Evolutionary conservation across 75 land plant species (phyloP).

Genomic region (Cryptomeria japonica): DNA sequence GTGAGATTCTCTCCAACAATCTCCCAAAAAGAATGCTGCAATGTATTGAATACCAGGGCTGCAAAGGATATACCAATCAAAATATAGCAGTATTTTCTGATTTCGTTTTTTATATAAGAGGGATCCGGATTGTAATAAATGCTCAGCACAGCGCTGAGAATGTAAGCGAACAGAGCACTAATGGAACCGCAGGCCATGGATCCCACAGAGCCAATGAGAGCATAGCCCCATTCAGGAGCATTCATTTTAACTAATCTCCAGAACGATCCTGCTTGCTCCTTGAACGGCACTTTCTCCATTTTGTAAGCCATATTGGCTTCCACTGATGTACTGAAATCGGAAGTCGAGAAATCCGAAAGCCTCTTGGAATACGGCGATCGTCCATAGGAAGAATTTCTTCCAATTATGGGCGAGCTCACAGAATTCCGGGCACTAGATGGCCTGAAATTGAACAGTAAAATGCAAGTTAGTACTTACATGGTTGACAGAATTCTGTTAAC

Average conservation of each 20-base stretch:
- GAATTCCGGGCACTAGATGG: conserved; percentile 77
- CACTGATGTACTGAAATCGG: conserved; percentile 65
- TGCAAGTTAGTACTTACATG: neutral
- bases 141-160: conserved; percentile 70
- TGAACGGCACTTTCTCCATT: conserved; percentile 61
- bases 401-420: conserved; percentile 74
- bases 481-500: neutral
- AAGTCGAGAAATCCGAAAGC: conserved; percentile 71
- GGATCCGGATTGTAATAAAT: conserved; percentile 64
- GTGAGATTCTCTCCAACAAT: conserved; percentile 85
- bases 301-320: conserved; percentile 36
- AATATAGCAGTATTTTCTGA: conserved; percentile 71
- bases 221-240: conserved; percentile 83
- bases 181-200: conserved; percentile 77
- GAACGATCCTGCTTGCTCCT: conserved; percentile 76
- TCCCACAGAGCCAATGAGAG: conserved; percentile 70
- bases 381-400: conserved; percentile 69
- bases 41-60: conserved; percentile 60
- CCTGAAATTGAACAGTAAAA: conserved; percentile 21
- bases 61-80: conserved; percentile 66
- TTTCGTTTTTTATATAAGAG: conserved; percentile 49
- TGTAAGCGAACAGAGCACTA: conserved; percentile 76
- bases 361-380: conserved; percentile 72
- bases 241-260: conserved; percentile 84
- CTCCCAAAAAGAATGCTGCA: conserved; percentile 81